phyloP scores from a whole-genome alignment of 2,329 filamentous ascomycete genomes.

The Xylaria sp. region DNA sequence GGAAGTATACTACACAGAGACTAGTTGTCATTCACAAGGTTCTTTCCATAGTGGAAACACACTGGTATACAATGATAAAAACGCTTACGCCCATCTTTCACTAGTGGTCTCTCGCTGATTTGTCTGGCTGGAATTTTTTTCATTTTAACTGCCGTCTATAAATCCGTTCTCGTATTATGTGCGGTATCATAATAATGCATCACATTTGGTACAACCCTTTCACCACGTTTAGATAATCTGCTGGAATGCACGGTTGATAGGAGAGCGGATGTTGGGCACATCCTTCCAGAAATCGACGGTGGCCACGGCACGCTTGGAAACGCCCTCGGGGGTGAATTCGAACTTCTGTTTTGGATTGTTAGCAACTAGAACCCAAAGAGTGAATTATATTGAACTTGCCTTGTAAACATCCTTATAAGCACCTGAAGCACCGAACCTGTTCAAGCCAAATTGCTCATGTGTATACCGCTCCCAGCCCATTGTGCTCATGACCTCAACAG shows the following conservation, averaged over 20 bases:
- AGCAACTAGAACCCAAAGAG: conserved; percentile 45
- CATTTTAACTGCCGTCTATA: conserved; percentile 47
- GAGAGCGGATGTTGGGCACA: conserved; percentile 87
- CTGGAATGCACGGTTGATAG: conserved; percentile 96
- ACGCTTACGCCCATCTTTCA: neutral
- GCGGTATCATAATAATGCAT: conserved; percentile 32
- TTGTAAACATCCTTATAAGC: conserved; percentile 98
- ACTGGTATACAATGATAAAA: neutral
- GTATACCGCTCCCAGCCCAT: conserved; percentile 99
- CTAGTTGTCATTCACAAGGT: neutral
- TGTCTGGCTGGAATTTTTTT: conserved; percentile 36
- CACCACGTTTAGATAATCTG: conserved; percentile 79
- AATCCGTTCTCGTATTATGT: conserved; percentile 39
- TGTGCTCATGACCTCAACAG: conserved; percentile 96
- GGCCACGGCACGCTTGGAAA: conserved; percentile 91
- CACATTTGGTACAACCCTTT: conserved; percentile 32
- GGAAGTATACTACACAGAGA: neutral
- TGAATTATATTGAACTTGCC: conserved; percentile 59
- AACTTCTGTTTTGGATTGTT: conserved; percentile 78
- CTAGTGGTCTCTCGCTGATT: neutral
- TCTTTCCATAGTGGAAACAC: neutral
- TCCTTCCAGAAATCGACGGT: conserved; percentile 99
- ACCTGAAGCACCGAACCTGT: conserved; percentile 97
- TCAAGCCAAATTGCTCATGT: conserved; percentile 99
- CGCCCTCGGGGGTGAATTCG: conserved; percentile 97